Evolutionary conservation across 78 protist genomes (phyloP).

Genomic region (Tieghemostelium lacteum): DNA sequence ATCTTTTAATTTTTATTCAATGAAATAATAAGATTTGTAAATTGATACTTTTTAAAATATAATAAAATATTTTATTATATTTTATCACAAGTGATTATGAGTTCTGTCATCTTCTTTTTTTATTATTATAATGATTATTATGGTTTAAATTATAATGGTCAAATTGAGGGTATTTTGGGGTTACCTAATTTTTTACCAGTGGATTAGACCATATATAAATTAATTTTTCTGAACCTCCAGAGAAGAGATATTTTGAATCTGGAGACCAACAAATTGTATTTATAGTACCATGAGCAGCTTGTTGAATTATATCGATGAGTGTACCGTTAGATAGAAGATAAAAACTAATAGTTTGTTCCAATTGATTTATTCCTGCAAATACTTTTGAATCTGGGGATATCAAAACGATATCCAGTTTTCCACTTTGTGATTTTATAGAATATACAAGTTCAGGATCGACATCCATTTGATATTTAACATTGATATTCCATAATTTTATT

Average conservation of each 20-base stretch:
- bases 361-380: slow-evolving; percentile 8
- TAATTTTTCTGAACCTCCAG: slow-evolving; percentile 21
- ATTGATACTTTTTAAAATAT: no score
- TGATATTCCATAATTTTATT: slow-evolving; percentile 25
- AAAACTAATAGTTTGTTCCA: neutral
- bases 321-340: slow-evolving; percentile 6
- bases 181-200: neutral
- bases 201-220: slow-evolving; percentile 24
- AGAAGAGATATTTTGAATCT: neutral
- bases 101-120: no score
- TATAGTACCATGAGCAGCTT: neutral
- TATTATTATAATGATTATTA: no score
- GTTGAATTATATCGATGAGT: neutral
- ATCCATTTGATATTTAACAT: slow-evolving; percentile 23
- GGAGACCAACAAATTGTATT: slow-evolving; percentile 19
- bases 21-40: no score
- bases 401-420: neutral
- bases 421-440: neutral
- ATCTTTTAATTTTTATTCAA: no score
- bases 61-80: no score
- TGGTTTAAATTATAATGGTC: no score
- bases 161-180: neutral
- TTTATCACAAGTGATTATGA: no score
- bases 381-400: neutral
- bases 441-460: slow-evolving; percentile 42